phyloP scores from a whole-genome alignment of 2,329 filamentous ascomycete genomes.

The Aspergillus fijiensis region DNA sequence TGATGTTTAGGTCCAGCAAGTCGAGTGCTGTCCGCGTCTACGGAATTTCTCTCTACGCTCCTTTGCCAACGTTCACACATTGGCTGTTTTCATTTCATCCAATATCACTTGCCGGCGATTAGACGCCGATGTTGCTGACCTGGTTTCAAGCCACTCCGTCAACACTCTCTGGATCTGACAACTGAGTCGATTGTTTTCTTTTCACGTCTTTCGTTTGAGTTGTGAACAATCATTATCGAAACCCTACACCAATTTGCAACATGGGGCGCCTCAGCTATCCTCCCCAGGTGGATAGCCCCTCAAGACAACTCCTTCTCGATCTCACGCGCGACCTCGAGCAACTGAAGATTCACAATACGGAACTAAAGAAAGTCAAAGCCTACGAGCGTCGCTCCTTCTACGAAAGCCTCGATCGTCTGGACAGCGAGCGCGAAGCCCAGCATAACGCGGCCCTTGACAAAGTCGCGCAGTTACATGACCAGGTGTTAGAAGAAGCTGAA shows the following conservation, averaged over 20 bases:
- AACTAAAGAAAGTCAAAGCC: constrained; percentile 45
- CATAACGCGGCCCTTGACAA: constrained; percentile 66
- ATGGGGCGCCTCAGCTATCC: constrained; percentile 34
- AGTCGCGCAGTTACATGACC: constrained; percentile 66
- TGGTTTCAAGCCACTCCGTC: background rate
- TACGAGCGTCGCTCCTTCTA: constrained; percentile 50
- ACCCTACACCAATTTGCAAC: background rate
- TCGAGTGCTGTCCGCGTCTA: background rate
- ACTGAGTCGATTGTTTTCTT: too few species aligned
- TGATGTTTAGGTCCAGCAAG: background rate
- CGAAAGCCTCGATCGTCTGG: constrained; percentile 61
- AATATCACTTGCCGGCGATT: background rate
- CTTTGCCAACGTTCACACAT: background rate
- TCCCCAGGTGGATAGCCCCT: constrained; percentile 39
- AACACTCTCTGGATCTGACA: too few species aligned
- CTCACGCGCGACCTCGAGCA: constrained; percentile 43
- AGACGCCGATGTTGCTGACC: background rate
- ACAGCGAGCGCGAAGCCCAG: constrained; percentile 61
- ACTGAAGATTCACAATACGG: constrained; percentile 42
- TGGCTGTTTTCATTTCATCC: background rate
- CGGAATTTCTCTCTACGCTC: background rate
- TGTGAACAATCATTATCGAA: background rate
- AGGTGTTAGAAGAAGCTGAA: constrained; percentile 58
- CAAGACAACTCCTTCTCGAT: constrained; percentile 42
- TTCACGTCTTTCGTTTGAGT: too few species aligned